Conservation (phyloP, 2,329 filamentous ascomycete genomes). For the Xylaria sp. region DNA sequence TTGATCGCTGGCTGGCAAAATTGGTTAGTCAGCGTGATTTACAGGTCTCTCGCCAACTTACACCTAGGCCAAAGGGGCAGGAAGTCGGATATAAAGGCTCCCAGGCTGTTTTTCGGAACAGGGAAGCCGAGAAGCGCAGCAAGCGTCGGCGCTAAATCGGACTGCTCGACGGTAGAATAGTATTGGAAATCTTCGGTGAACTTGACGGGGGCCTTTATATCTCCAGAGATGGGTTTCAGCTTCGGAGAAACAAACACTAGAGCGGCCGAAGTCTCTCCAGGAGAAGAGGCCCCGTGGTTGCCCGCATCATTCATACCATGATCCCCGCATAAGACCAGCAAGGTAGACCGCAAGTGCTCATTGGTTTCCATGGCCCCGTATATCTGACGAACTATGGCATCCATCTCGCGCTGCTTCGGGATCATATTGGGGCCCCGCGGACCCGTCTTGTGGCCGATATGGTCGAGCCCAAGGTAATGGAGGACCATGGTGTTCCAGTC, state of each 20-base stretch:
- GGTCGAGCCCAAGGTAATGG: constrained; percentile 94
- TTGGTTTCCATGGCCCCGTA: constrained; percentile 78
- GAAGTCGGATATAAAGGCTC: constrained; percentile 83
- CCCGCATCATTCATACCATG: constrained; percentile 99
- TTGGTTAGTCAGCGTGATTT: constrained; percentile 33
- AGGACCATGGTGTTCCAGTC: constrained; percentile 96
- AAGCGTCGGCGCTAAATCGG: constrained; percentile 90
- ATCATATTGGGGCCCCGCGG: constrained; percentile 90
- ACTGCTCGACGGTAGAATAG: constrained; percentile 89
- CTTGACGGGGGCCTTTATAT: constrained; percentile 62
- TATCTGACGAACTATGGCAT: constrained; percentile 78
- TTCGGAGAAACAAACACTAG: constrained; percentile 91
- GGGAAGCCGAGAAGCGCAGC: constrained; percentile 89
- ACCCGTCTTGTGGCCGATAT: constrained; percentile 96
- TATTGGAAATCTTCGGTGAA: constrained; percentile 80
- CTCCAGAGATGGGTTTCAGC: constrained; percentile 65
- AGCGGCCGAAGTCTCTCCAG: constrained; percentile 93
- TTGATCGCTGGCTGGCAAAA: constrained; percentile 49
- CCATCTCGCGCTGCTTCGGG: constrained; percentile 95
- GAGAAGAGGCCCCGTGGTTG: constrained; percentile 93
- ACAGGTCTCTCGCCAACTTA: constrained; percentile 49
- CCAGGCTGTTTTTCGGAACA: constrained; percentile 87
- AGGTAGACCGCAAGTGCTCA: constrained; percentile 76
- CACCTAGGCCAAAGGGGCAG: constrained; percentile 77
- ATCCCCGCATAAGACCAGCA: constrained; percentile 89